Evolutionary conservation across 108 stramenopile species (phyloP), one percentile per base, ranked within the genome.

Genomic region (Nitzschia sp.): DNA sequence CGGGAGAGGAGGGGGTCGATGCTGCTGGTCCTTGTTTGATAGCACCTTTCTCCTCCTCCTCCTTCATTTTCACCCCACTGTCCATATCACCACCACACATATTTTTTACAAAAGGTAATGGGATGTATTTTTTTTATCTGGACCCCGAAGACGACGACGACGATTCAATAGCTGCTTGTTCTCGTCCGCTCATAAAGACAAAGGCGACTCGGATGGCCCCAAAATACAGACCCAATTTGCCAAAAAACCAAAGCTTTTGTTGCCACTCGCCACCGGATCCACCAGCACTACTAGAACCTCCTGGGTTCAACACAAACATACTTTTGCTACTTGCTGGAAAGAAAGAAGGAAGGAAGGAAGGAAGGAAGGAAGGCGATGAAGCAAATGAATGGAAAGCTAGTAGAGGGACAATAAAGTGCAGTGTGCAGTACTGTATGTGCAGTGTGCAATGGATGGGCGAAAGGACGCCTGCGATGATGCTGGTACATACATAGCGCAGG

Each of bases 301-400:
- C 66, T n/a, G 89, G 89, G 78, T 83, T 69, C 68, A 90, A 78
- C 15, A 83, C 82, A 81, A 90, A 90, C 89, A 90, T 90, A 28
- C 48, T 50, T 41, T 41, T 13, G 11, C 6, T 11, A 41, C 11
- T 41, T 13, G 38, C 13, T 41, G 6, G 38, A 41, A 41, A n/a
- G n/a, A n/a, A n/a, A n/a, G n/a, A n/a, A n/a, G n/a, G n/a, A n/a
- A n/a, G n/a, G n/a, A n/a, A n/a, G n/a, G n/a, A n/a, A n/a, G n/a
- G n/a, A n/a, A n/a, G n/a, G n/a, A n/a, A n/a, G n/a, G n/a, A n/a
- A n/a, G n/a, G n/a, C n/a, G n/a, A n/a, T n/a, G n/a, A n/a, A n/a
- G n/a, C n/a, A n/a, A n/a, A n/a, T n/a, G n/a, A n/a, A n/a, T n/a
- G n/a, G n/a, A n/a, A n/a, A n/a, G n/a, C n/a, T n/a, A n/a, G n/a